Base-by-base conservation (phyloP, 345 rosid genomes). In the Boechera stricta region DNA sequence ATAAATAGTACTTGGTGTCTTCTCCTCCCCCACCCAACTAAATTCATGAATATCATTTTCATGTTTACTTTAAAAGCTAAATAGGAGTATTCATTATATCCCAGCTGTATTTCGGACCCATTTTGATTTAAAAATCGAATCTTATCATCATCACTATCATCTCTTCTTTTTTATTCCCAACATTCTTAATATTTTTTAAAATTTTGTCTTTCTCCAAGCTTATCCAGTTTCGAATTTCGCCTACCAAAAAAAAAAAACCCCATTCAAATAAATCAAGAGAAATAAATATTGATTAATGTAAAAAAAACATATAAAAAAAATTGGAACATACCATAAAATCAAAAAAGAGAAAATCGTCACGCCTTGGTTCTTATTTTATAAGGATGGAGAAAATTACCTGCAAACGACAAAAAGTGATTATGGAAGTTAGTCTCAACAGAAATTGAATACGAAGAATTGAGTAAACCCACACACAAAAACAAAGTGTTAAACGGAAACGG, bases 111-210 rank as follows among this genome's bases (percentile, higher is more conserved):
- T 54, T 70, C 13, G 71, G 80, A 2, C 80, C 80, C 76, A 16
- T n/a, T 44, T 55, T 35, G 12, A 11, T 77, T 2, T 39, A 35
- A 18, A 61, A 63, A 62, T 63, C 80, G 80, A 77, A 77, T 77
- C 80, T 70, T 77, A 77, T 69, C 80, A 52, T 62, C 80, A 64
- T 58, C 79, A 12, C 41, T 55, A 47, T 77, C 76, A 45, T 26
- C 9, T 26, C 38, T 35, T 55, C 52, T 10, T 67, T 8, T 47
- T 77, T 21, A 26, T 45, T 10, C 67, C 61, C 67, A 64, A 64
- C 61, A 64, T 36, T 71, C 60, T 71, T 44, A 64, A 24, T 24
- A 0, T 7, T 28, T 31, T 26, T 9, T 0, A 9, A 4, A 16
- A 16, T 55, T 68, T 77, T 77, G 67, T 77, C 72, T 10, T 57